These are phyloP conservation scores for Mycena vitilis DNA, from an alignment of 768 basidiomycete species.

Conservation along the genomic window DNA sequence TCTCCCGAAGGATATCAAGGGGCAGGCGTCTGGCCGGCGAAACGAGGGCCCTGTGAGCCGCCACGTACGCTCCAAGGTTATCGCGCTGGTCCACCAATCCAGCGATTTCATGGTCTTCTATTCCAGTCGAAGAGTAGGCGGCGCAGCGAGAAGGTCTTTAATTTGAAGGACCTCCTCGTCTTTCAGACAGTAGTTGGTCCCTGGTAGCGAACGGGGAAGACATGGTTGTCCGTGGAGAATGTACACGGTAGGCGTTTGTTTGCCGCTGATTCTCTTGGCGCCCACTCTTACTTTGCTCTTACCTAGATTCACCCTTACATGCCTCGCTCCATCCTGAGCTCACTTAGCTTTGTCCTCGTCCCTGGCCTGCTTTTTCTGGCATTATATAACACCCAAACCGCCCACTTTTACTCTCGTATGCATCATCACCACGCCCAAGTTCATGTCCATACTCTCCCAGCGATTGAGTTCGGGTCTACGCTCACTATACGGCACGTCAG, in stretches of 20 bases:
- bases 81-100: not conserved
- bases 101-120: too few relatives aligned
- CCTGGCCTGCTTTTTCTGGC: not conserved
- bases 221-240: too few relatives aligned
- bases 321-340: conserved; percentile 18
- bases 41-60: not conserved
- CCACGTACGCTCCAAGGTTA: not conserved
- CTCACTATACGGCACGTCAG: conserved; percentile 1
- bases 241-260: not conserved
- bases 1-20: conserved; percentile 13
- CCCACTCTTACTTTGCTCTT: too few relatives aligned
- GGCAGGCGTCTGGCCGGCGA: conserved; percentile 8
- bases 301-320: conserved; percentile 1
- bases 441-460: not conserved
- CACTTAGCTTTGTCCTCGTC: conserved; percentile 7
- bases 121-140: too few relatives aligned
- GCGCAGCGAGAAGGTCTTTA: too few relatives aligned
- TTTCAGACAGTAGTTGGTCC: too few relatives aligned
- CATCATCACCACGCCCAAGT: not conserved
- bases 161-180: too few relatives aligned
- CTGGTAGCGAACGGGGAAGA: too few relatives aligned
- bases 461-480: conserved; percentile 1
- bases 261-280: not conserved
- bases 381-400: conserved; percentile 12
- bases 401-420: not conserved